phyloP scores from a whole-genome alignment of 331 rosid genomes.

The Acacia concinna region DNA sequence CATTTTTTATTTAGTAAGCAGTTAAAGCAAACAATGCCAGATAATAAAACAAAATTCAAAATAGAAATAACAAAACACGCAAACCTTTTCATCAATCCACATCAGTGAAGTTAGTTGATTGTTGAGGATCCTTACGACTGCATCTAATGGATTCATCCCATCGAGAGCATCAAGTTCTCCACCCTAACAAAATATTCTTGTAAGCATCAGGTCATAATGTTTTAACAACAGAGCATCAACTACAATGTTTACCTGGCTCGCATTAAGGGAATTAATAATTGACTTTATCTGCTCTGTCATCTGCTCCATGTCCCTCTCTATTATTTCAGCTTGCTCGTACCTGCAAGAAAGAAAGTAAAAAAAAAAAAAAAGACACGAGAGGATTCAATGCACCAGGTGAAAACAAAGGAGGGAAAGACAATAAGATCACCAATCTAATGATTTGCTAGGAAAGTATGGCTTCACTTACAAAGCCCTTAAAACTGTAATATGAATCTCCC shows the following conservation, averaged over 20 bases:
- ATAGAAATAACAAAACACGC: conserved; percentile 28
- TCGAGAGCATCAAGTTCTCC: conserved; percentile 79
- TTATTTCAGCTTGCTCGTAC: conserved; percentile 90
- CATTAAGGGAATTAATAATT: conserved; percentile 80
- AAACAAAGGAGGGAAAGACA: neutral
- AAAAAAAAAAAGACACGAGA: neutral
- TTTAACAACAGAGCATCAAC: conserved; percentile 6
- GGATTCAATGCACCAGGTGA: neutral
- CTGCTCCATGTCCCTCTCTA: conserved; percentile 93
- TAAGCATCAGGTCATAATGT: conserved; percentile 16
- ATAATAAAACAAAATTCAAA: neutral
- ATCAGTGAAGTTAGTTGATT: conserved; percentile 89
- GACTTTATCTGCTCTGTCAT: conserved; percentile 94
- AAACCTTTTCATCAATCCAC: conserved; percentile 99
- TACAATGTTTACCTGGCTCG: conserved; percentile 71
- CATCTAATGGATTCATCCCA: conserved; percentile 86
- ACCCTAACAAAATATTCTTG: conserved; percentile 52
- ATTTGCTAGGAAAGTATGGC: neutral
- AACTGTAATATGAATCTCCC: conserved; percentile 3
- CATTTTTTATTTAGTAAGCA: conserved; percentile 1
- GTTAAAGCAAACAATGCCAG: neutral
- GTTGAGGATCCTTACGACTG: conserved; percentile 83
- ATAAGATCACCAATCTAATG: neutral
- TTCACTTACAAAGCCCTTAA: neutral
- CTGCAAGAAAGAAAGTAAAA: conserved; percentile 35